Evolutionary conservation across 1,139 yeast genomes (phyloP).

Genomic region (Pichiaceae sp.): DNA sequence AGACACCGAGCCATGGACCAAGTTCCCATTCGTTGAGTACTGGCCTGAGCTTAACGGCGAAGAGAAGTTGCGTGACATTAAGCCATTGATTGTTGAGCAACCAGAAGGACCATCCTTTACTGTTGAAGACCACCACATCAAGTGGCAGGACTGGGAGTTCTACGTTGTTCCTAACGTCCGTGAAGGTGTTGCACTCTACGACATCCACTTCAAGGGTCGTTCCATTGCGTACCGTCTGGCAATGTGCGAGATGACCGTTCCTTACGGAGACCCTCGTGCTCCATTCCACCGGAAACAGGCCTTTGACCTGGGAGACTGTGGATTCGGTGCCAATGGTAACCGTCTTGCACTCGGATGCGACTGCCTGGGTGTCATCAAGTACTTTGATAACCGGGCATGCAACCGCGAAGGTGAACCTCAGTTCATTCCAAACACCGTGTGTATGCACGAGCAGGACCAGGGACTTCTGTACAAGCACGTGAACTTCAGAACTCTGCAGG

Average conservation of each 20-base stretch:
- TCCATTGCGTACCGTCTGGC: slow-evolving; percentile 72
- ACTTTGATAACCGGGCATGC: slow-evolving; percentile 59
- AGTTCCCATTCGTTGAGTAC: slow-evolving; percentile 57
- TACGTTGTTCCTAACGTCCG: slow-evolving; percentile 67
- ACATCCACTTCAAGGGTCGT: slow-evolving; percentile 74
- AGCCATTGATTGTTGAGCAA: slow-evolving; percentile 69
- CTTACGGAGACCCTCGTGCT: slow-evolving; percentile 85
- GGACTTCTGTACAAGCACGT: slow-evolving; percentile 80
- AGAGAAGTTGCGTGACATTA: slow-evolving; percentile 44
- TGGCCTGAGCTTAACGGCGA: slow-evolving; percentile 69
- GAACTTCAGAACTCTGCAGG: slow-evolving; percentile 67
- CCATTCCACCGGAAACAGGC: slow-evolving; percentile 92
- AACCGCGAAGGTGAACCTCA: slow-evolving; percentile 59
- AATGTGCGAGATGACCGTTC: slow-evolving; percentile 85
- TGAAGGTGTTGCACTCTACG: slow-evolving; percentile 79
- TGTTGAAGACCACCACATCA: slow-evolving; percentile 52
- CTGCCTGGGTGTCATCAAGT: slow-evolving; percentile 81
- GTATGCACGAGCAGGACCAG: slow-evolving; percentile 87
- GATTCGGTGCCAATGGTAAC: slow-evolving; percentile 77
- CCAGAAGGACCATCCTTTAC: slow-evolving; percentile 83
- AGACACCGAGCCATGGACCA: slow-evolving; percentile 55
- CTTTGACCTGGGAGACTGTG: slow-evolving; percentile 86
- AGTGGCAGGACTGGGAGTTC: slow-evolving; percentile 91
- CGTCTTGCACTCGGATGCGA: slow-evolving; percentile 75
- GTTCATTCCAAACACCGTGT: slow-evolving; percentile 63